phyloP scores from a whole-genome alignment of 306 rosid genomes.

The Prunus davidiana region DNA sequence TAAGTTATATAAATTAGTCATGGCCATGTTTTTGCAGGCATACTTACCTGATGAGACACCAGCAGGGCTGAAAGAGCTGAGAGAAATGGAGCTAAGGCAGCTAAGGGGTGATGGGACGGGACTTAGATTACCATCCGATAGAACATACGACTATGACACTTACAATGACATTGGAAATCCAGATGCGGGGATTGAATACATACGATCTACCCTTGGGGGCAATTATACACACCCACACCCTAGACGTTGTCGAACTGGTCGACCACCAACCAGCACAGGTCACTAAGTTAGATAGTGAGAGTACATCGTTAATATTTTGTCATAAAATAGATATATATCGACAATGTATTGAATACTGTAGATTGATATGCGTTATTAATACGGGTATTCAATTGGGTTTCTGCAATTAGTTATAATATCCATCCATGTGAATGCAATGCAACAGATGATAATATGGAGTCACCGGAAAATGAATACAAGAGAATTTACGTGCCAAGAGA shows the following conservation, averaged over 20 bases:
- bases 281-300: constrained; percentile 14
- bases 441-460: constrained; percentile 28
- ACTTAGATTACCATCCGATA: constrained; percentile 9
- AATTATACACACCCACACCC: constrained; percentile 21
- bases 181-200: constrained; percentile 3
- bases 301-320: too few relatives aligned
- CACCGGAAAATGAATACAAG: constrained; percentile 15
- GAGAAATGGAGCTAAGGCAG: constrained; percentile 32
- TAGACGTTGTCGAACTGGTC: constrained; percentile 41
- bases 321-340: too few relatives aligned
- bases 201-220: constrained; percentile 34
- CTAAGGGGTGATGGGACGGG: constrained; percentile 40
- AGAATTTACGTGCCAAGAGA: constrained; percentile 46
- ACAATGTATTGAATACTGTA: too few relatives aligned
- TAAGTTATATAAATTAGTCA: too few relatives aligned
- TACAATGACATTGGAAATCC: constrained; percentile 40
- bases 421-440: neutral
- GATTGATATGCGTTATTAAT: too few relatives aligned
- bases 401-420: neutral
- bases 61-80: constrained; percentile 26
- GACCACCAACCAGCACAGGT: constrained; percentile 13
- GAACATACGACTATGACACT: constrained; percentile 41
- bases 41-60: constrained; percentile 36
- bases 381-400: neutral
- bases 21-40: constrained; percentile 13